Evolutionary conservation across 2,329 filamentous ascomycete species (phyloP).

Genomic region (Botrytis byssoidea): DNA sequence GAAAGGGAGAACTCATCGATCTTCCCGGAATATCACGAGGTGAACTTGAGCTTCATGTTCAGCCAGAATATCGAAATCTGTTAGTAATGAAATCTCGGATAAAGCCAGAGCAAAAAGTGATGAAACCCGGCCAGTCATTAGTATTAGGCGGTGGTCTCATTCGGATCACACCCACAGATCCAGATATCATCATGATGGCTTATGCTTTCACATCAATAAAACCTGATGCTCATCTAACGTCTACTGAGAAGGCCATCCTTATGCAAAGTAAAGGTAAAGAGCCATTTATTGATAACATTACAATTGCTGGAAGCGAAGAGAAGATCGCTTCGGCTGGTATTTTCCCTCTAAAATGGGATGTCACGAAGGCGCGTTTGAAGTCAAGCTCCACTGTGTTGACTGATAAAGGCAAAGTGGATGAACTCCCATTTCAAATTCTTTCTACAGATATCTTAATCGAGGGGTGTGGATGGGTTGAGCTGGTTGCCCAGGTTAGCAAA

Average conservation of each 20-base stretch:
- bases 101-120: conserved; percentile 66
- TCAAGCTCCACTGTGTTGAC: conserved; percentile 65
- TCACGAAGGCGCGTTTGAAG: conserved; percentile 76
- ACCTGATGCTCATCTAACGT: conserved; percentile 64
- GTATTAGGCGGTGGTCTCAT: conserved; percentile 77
- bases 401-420: conserved; percentile 61
- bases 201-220: conserved; percentile 82
- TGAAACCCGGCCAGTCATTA: conserved; percentile 77
- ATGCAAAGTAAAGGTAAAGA: conserved; percentile 66
- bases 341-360: conserved; percentile 75
- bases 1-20: conserved; percentile 88
- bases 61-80: conserved; percentile 60
- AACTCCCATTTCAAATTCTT: conserved; percentile 76
- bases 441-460: conserved; percentile 85
- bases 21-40: conserved; percentile 80
- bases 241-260: conserved; percentile 73
- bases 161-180: conserved; percentile 74
- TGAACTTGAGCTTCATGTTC: conserved; percentile 68
- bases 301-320: conserved; percentile 54
- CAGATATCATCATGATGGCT: conserved; percentile 66
- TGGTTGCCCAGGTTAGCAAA: conserved; percentile 76
- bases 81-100: conserved; percentile 79
- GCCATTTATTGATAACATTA: conserved; percentile 62
- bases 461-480: conserved; percentile 89
- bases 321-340: conserved; percentile 68